Conservation (phyloP, 257 asterid species). For the Solanum medicagineum region DNA sequence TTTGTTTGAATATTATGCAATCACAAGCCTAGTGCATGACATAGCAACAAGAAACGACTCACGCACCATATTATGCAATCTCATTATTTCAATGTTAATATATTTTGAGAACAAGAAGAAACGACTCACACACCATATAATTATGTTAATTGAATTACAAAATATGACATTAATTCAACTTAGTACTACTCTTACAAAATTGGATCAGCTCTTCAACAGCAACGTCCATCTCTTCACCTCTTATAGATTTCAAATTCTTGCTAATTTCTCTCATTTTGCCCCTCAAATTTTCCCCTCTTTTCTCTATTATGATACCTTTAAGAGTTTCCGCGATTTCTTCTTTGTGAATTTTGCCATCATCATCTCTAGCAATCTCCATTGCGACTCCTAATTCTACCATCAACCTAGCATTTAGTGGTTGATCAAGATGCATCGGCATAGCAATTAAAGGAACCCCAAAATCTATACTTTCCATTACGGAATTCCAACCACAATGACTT, state of each 20-base stretch:
- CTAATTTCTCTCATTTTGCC: not conserved
- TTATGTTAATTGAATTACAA: not conserved
- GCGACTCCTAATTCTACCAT: not conserved
- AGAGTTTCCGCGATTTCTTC: not conserved
- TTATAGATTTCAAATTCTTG: not conserved
- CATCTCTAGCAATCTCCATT: not conserved
- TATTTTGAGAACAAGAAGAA: not conserved
- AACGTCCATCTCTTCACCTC: not conserved
- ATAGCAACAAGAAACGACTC: too few species aligned
- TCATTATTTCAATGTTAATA: not conserved
- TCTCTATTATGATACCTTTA: not conserved
- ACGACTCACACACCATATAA: not conserved
- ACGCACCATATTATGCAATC: too few species aligned
- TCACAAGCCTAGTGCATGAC: too few species aligned
- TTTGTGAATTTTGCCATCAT: not conserved
- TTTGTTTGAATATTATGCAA: too few species aligned
- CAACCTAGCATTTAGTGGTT: not conserved
- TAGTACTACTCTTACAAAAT: not conserved
- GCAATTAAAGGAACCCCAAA: not conserved
- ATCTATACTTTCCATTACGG: not conserved
- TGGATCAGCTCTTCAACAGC: slow-evolving; percentile 1
- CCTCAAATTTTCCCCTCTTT: not conserved
- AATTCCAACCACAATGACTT: not conserved
- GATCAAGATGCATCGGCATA: not conserved
- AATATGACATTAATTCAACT: too few species aligned